Evolutionary conservation across 768 basidiomycete species (phyloP).

Genomic region (Serpula lacrymans): DNA sequence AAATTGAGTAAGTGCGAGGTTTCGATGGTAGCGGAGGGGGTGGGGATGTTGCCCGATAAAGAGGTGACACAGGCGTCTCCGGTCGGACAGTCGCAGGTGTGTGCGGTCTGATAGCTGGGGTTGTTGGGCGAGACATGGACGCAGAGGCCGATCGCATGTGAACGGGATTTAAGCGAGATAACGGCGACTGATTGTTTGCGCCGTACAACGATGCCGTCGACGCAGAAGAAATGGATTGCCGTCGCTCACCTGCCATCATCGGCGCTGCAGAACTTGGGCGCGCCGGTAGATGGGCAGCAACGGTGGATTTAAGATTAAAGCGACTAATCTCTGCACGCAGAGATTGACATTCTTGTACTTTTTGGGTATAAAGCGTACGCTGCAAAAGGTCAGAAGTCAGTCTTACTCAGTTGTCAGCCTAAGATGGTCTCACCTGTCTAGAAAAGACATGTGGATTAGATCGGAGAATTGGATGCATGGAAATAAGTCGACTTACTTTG

Average conservation of each 20-base stretch:
- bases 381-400: conserved; percentile 27
- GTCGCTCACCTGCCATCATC: conserved; percentile 19
- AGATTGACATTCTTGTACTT: conserved; percentile 68
- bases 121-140: conserved; percentile 35
- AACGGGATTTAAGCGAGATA: conserved; percentile 49
- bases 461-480: conserved; percentile 9
- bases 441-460: conserved; percentile 19
- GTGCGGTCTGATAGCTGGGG: conserved; percentile 26
- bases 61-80: conserved; percentile 29
- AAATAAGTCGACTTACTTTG: conserved; percentile 50
- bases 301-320: conserved; percentile 32
- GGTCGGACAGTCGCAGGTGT: conserved; percentile 25
- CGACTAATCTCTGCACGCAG: conserved; percentile 66
- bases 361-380: conserved; percentile 61
- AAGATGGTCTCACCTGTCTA: conserved; percentile 56
- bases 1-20: conserved; percentile 46
- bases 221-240: conserved; percentile 26
- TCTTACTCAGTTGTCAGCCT: conserved; percentile 4
- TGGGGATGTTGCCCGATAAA: conserved; percentile 25
- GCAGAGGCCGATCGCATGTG: conserved; percentile 57
- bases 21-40: conserved; percentile 35
- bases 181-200: conserved; percentile 43
- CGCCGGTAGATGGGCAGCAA: conserved; percentile 17
- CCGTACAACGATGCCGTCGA: conserved; percentile 35
- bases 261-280: conserved; percentile 28